These are phyloP conservation scores for Takakia lepidozioides DNA, from an alignment of 225 moss, liverwort and hornwort genomes.

Conservation along the genomic window DNA sequence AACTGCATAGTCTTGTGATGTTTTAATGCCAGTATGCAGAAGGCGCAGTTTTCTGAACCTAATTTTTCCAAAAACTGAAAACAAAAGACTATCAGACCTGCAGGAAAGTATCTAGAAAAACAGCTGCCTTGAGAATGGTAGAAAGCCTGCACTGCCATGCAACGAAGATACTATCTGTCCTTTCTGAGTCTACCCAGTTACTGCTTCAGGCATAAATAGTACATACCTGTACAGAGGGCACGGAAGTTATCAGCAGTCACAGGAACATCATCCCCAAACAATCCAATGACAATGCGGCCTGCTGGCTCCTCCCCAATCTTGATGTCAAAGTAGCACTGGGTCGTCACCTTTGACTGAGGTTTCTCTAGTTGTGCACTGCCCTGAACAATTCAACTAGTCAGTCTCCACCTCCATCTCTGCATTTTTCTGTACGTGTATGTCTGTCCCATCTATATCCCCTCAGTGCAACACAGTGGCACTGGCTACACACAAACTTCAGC, in stretches of 20 bases:
- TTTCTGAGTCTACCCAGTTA: too few relatives aligned
- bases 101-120: too few relatives aligned
- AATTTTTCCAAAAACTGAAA: too few relatives aligned
- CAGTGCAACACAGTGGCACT: too few relatives aligned
- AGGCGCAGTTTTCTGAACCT: too few relatives aligned
- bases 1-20: too few relatives aligned
- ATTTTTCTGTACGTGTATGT: not conserved
- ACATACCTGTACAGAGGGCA: slow-evolving; percentile 68
- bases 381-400: slow-evolving; percentile 7
- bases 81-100: too few relatives aligned
- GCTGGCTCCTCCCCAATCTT: slow-evolving; percentile 42
- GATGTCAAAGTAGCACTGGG: slow-evolving; percentile 67
- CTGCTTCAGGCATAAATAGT: not conserved
- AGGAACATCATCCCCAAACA: slow-evolving; percentile 69
- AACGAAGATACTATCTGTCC: too few relatives aligned
- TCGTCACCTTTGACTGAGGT: slow-evolving; percentile 74
- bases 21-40: too few relatives aligned
- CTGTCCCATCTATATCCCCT: not conserved
- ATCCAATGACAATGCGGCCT: slow-evolving; percentile 59
- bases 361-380: slow-evolving; percentile 28
- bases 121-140: too few relatives aligned
- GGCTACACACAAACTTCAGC: too few relatives aligned
- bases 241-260: slow-evolving; percentile 72
- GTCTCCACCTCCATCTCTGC: not conserved
- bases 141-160: too few relatives aligned